phyloP scores from a whole-genome alignment of 176 grass and related monocot genomes.

The Chloris gayana region DNA sequence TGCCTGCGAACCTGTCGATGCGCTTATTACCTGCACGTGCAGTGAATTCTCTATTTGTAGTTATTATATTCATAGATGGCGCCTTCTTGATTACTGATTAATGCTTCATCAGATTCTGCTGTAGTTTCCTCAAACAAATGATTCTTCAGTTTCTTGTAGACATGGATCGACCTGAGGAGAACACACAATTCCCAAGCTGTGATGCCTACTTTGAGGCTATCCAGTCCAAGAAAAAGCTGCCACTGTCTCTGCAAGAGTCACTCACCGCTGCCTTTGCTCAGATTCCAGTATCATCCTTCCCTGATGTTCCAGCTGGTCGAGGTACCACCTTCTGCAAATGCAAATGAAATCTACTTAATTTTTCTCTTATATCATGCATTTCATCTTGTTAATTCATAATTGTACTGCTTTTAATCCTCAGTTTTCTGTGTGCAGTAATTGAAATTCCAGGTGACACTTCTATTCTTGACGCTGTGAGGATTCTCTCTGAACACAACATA shows the following conservation, averaged over 20 bases:
- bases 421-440: conserved; percentile 58
- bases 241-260: conserved; percentile 69
- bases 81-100: not conserved
- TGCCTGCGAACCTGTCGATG: not conserved
- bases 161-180: conserved; percentile 47
- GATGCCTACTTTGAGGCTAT: conserved; percentile 94
- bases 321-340: conserved; percentile 43
- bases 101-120: no score
- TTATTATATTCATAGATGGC: not conserved
- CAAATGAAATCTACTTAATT: not conserved
- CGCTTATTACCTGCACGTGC: not conserved
- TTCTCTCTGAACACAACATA: conserved; percentile 80
- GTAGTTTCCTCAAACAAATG: no score
- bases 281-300: conserved; percentile 78
- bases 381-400: not conserved
- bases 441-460: conserved; percentile 77
- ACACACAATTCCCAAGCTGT: conserved; percentile 51
- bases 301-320: conserved; percentile 82
- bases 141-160: conserved; percentile 30
- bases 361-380: not conserved
- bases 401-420: no score
- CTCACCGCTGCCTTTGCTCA: conserved; percentile 76
- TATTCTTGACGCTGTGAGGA: conserved; percentile 70
- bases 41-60: not conserved
- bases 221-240: conserved; percentile 89